Conservation (phyloP, 2,329 filamentous ascomycete genomes). For the Cordyceps tenuipes region DNA sequence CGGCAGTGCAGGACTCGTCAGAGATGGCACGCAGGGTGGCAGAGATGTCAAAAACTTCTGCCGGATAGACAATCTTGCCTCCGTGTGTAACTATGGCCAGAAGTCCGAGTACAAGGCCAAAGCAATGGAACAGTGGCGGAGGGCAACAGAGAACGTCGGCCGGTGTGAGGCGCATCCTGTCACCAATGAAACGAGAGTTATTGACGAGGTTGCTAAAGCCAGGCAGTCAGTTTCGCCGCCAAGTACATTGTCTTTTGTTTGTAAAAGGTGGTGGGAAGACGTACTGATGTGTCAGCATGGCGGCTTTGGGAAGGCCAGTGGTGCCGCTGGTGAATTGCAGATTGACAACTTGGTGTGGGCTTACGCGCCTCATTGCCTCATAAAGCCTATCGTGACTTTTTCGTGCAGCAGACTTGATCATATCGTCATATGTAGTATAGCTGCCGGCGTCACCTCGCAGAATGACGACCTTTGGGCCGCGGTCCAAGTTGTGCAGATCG, state of each 20-base stretch:
- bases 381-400: conserved; percentile 43
- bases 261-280: conserved; percentile 14
- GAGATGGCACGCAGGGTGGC: conserved; percentile 59
- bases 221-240: conserved; percentile 5
- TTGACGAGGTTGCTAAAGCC: conserved; percentile 48
- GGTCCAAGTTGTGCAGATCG: conserved; percentile 39
- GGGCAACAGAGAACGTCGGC: conserved; percentile 70
- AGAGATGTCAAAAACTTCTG: conserved; percentile 61
- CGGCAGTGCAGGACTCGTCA: conserved; percentile 60
- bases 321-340: conserved; percentile 71
- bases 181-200: conserved; percentile 62
- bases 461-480: conserved; percentile 48
- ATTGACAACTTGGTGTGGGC: conserved; percentile 61
- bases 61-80: conserved; percentile 66
- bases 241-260: not conserved
- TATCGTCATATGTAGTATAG: conserved; percentile 52
- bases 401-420: conserved; percentile 44
- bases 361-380: conserved; percentile 44
- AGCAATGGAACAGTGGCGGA: conserved; percentile 79
- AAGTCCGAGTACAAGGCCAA: conserved; percentile 69
- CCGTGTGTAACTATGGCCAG: conserved; percentile 67
- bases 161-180: conserved; percentile 61
- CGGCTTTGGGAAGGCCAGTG: conserved; percentile 63
- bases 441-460: conserved; percentile 45
- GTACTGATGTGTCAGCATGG: conserved; percentile 65